phyloP scores from a whole-genome alignment of 2,329 filamentous ascomycete genomes.

The Cordyceps tenuipes region DNA sequence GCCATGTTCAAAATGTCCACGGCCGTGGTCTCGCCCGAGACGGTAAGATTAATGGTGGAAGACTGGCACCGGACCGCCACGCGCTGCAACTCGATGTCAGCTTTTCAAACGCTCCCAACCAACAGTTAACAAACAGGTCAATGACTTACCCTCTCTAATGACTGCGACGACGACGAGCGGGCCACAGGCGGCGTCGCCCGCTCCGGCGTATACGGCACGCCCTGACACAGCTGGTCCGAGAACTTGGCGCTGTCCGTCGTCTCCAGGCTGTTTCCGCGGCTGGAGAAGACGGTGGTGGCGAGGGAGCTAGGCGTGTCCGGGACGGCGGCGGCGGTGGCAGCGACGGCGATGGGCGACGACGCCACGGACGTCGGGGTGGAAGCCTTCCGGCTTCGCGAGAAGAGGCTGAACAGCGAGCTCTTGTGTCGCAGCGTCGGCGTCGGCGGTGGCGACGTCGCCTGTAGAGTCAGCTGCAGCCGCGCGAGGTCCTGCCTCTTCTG shows the following conservation, averaged over 20 bases:
- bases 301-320: slow-evolving; percentile 26
- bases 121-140: not conserved
- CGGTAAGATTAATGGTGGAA: slow-evolving; percentile 59
- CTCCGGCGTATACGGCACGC: no score
- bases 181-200: not conserved
- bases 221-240: not conserved
- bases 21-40: slow-evolving; percentile 66
- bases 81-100: slow-evolving; percentile 33
- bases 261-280: slow-evolving; percentile 26
- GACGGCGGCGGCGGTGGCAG: slow-evolving; percentile 12
- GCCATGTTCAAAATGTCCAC: slow-evolving; percentile 64
- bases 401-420: slow-evolving; percentile 37
- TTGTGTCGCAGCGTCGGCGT: slow-evolving; percentile 26
- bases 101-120: not conserved
- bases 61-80: slow-evolving; percentile 68
- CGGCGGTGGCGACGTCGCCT: slow-evolving; percentile 22
- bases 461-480: slow-evolving; percentile 32
- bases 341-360: no score
- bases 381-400: slow-evolving; percentile 34
- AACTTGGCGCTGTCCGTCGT: slow-evolving; percentile 13
- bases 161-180: not conserved
- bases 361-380: slow-evolving; percentile 22
- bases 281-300: slow-evolving; percentile 28
- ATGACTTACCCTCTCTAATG: slow-evolving; percentile 57
- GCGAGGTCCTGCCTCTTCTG: slow-evolving; percentile 41